Percentiles rank a stretch among this genome's conserved stretches.
Evolutionary conservation across 495 filamentous ascomycete genomes (phyloP).

Genomic region (Aspergillus funiculosus): DNA sequence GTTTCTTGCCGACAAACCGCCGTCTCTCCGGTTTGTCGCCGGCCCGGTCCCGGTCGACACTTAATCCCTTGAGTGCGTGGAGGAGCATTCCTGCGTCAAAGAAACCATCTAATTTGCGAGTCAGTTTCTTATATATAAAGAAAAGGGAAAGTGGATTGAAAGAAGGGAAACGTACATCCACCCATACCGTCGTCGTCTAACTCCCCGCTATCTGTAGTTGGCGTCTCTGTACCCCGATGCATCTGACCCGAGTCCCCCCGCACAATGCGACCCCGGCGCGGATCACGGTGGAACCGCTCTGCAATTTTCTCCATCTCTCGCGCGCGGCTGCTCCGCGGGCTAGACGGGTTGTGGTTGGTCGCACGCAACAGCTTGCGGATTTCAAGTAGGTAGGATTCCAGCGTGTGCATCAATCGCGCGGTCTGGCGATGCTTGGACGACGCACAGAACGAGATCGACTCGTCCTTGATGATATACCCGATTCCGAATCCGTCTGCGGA

Average conservation of each 20-base stretch:
- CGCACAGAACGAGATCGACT: conserved; percentile 85
- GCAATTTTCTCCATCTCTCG: conserved; percentile 59
- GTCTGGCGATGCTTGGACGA: conserved; percentile 91
- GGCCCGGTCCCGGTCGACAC: conserved; percentile 44
- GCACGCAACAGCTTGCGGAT: conserved; percentile 75
- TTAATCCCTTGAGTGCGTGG: conserved; percentile 69
- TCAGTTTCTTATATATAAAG: conserved; percentile 24
- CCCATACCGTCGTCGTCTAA: conserved; percentile 86
- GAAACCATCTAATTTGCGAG: conserved; percentile 66
- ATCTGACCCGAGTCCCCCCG: conserved; percentile 32
- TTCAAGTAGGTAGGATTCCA: conserved; percentile 86
- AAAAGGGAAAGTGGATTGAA: conserved; percentile 10
- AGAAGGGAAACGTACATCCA: conserved; percentile 92
- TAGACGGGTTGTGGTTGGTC: conserved; percentile 51
- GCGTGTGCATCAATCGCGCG: conserved; percentile 75
- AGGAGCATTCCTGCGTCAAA: conserved; percentile 93
- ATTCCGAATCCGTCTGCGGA: conserved; percentile 95
- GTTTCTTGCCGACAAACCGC: conserved; percentile 71
- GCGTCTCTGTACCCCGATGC: conserved; percentile 42
- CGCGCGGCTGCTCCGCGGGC: conserved; percentile 53
- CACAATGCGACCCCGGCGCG: conserved; percentile 42
- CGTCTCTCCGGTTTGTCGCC: conserved; percentile 43
- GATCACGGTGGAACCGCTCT: conserved; percentile 37
- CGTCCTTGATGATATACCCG: conserved; percentile 98
- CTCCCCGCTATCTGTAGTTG: conserved; percentile 55